phyloP scores from a whole-genome alignment of 2,329 filamentous ascomycete species.

The Apiospora malaysiana region DNA sequence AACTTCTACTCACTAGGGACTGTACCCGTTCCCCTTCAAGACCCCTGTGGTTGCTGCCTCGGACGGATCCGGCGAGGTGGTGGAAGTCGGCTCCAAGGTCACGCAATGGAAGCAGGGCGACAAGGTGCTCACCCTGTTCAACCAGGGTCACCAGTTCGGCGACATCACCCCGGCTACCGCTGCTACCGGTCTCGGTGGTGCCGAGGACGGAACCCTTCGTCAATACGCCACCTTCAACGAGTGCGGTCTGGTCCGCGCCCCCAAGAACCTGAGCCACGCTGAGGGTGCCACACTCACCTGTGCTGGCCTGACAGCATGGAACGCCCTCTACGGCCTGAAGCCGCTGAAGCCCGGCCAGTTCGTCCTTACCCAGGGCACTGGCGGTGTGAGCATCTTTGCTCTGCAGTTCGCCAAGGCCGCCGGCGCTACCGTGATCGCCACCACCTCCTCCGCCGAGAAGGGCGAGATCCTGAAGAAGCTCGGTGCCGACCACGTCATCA shows the following conservation, averaged over 20 bases:
- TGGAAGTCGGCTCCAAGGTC: constrained; percentile 56
- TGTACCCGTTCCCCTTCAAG: constrained; percentile 51
- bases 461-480: constrained; percentile 49
- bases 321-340: constrained; percentile 64
- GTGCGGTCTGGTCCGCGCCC: constrained; percentile 68
- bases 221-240: constrained; percentile 72
- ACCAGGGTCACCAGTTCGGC: constrained; percentile 58
- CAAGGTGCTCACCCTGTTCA: constrained; percentile 66
- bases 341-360: constrained; percentile 59
- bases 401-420: constrained; percentile 61
- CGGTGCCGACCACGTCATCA: constrained; percentile 56
- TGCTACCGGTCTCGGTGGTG: constrained; percentile 69
- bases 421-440: constrained; percentile 55
- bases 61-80: constrained; percentile 60
- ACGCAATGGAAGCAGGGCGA: constrained; percentile 58
- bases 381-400: constrained; percentile 70
- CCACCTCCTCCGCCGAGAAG: constrained; percentile 54
- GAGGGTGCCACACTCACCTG: constrained; percentile 66
- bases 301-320: constrained; percentile 70
- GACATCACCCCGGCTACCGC: constrained; percentile 42
- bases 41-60: constrained; percentile 55
- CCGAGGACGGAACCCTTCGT: constrained; percentile 70
- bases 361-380: constrained; percentile 74
- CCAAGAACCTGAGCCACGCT: constrained; percentile 56
- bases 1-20: constrained; percentile 39